phyloP scores from a whole-genome alignment of 2,329 filamentous ascomycete genomes.

The Chaetothyriales sp. region DNA sequence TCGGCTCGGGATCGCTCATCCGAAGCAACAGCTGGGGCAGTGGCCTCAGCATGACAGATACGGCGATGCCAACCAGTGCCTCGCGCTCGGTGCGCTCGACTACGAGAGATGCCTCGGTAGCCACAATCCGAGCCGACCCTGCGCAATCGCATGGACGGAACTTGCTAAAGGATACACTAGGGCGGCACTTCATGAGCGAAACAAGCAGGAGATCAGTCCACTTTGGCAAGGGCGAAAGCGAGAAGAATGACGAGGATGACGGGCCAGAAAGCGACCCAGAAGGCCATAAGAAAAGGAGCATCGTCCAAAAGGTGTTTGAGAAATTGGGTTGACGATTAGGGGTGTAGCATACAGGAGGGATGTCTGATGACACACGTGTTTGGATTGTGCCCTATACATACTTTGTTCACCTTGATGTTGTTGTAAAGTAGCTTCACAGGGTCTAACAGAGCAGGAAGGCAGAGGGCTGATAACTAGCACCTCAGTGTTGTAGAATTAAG shows the following conservation, averaged over 20 bases:
- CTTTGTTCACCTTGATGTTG: not conserved
- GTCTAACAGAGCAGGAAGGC: no score
- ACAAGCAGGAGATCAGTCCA: conserved; percentile 12
- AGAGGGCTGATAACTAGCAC: no score
- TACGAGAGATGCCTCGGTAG: conserved; percentile 4
- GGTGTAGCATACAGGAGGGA: not conserved
- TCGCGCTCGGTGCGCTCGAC: conserved; percentile 1
- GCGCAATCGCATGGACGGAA: not conserved
- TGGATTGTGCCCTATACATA: not conserved
- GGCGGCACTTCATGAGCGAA: conserved; percentile 12
- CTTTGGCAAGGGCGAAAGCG: conserved; percentile 8
- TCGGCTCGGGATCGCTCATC: conserved; percentile 4
- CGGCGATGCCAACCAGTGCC: not conserved
- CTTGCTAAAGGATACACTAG: conserved; percentile 15
- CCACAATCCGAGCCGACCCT: not conserved
- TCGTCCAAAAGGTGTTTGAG: not conserved
- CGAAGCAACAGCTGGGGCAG: conserved; percentile 6
- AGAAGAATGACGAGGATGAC: not conserved
- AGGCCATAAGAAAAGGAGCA: conserved; percentile 21
- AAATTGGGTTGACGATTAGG: not conserved
- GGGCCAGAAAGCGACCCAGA: conserved; percentile 7
- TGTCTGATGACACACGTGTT: not conserved
- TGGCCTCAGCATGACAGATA: not conserved
- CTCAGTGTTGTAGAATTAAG: no score
- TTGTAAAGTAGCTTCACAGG: no score